Conservation (phyloP, 2,329 filamentous ascomycete genomes). For the Podosphaera leucotricha region DNA sequence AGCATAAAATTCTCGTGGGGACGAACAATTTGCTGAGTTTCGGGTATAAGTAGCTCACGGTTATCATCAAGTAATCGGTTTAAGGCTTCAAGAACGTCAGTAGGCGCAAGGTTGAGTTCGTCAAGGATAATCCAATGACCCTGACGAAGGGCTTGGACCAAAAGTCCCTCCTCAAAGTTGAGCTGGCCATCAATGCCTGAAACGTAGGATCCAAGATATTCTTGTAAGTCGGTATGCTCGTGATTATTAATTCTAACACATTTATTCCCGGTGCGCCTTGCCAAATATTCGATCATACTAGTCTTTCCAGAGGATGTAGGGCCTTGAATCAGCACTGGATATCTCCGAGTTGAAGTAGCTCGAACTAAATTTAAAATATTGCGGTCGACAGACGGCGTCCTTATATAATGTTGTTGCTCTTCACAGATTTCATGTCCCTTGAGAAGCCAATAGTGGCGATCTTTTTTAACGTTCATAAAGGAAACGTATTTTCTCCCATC, state of each 20-base stretch:
- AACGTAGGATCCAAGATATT: conserved; percentile 87
- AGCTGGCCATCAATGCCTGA: conserved; percentile 69
- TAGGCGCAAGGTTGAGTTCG: conserved; percentile 88
- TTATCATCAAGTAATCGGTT: conserved; percentile 95
- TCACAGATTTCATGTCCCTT: conserved; percentile 44
- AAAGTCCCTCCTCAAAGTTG: conserved; percentile 73
- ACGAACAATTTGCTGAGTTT: conserved; percentile 81
- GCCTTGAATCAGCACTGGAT: conserved; percentile 86
- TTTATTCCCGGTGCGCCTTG: conserved; percentile 88
- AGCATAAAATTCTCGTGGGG: conserved; percentile 94
- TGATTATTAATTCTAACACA: conserved; percentile 99
- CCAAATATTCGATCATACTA: conserved; percentile 96
- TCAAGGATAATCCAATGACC: conserved; percentile 97
- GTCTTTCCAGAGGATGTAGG: conserved; percentile 96
- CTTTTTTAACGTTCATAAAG: conserved; percentile 39
- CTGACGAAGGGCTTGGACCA: conserved; percentile 77
- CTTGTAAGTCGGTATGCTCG: conserved; percentile 93
- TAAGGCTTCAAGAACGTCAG: conserved; percentile 85
- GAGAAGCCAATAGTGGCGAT: conserved; percentile 71
- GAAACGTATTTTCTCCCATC: conserved; percentile 61
- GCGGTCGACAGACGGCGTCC: conserved; percentile 81
- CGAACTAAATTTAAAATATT: conserved; percentile 89
- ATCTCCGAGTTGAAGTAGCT: conserved; percentile 74
- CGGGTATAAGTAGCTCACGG: conserved; percentile 78
- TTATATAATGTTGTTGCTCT: conserved; percentile 75